Evolutionary conservation across 148 eudicot species (phyloP), one percentile per base, ranked within the genome.

Genomic region (Pouteria glomerata): DNA sequence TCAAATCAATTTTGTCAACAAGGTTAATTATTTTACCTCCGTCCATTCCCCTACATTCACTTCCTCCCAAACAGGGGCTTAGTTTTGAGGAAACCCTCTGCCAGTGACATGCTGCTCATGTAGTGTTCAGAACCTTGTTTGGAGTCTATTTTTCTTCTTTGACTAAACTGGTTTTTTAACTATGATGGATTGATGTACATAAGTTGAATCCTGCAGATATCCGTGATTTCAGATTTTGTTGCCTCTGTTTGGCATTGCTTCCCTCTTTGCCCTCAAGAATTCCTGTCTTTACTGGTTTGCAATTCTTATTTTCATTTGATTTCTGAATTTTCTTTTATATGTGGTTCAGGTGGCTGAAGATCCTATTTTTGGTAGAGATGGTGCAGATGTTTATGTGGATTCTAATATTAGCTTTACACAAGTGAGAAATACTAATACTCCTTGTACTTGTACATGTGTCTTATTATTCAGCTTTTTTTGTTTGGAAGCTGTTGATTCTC

Each of bases 371-470:
- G 68, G 74, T 35, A 88, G 94, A 80, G 84, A 81, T 63, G 98
- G 94, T 62, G 83, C 89, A 77, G 97, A 93, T 81, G 61, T 93
- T 47, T 85, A 82, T 75, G 92, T 90, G 59, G 92, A 90, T 70
- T 80, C 83, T 63, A 82, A 74, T 77, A 88, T 93, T 74, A 85
- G 89, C 80, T 85, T 93, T 62, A 87, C 89, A n/a, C 89, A 89
- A 85, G 98, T 90, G 74, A 82, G 84, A 68, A 57, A 15, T 37
- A 61, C 35, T 69, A n/a, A 27, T 42, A 27, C 33, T 63, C 48
- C 39, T 55, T 71, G 18, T 30, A 15, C 39, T 55, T 71, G 18
- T 30, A 15, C 56, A 23, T 41, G 73, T 56, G 48, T 30, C 31
- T 37, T 26, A 13, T 69, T 56, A 26, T 27, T 41, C 19, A 37